These are phyloP conservation scores for Schizochytrium sp. DNA, from an alignment of 108 stramenopile species.

Conservation along the genomic window DNA sequence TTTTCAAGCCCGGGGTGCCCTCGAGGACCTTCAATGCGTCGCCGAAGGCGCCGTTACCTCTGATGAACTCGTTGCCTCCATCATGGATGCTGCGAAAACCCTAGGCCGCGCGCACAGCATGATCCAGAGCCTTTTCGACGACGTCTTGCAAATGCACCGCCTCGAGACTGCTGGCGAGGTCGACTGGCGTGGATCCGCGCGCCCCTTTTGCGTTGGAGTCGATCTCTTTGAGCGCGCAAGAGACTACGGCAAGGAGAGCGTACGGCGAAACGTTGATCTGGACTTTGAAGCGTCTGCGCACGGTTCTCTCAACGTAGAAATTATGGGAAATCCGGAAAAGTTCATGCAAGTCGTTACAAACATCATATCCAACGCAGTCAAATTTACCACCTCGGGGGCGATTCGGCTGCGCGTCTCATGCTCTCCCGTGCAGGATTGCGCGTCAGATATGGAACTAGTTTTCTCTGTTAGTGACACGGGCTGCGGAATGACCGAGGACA, in stretches of 20 bases:
- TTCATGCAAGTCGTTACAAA: constrained; percentile 56
- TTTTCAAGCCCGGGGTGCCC: background rate
- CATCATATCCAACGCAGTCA: constrained; percentile 54
- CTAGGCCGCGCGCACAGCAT: background rate
- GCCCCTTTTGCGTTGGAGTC: background rate
- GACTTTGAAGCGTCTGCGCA: background rate
- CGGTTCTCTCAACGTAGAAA: background rate
- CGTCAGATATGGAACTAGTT: background rate
- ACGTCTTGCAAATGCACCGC: background rate
- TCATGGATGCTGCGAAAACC: background rate
- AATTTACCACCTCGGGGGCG: constrained; percentile 42
- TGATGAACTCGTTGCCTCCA: background rate
- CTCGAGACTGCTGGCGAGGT: background rate
- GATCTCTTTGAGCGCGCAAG: background rate
- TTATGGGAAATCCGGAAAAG: background rate
- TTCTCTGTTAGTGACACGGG: constrained; percentile 34
- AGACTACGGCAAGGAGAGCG: background rate
- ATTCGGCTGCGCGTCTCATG: background rate
- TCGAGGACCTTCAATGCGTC: background rate
- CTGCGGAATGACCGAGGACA: constrained; percentile 24
- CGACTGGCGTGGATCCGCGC: background rate
- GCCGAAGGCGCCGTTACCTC: background rate
- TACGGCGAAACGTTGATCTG: background rate
- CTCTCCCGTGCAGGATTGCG: background rate
- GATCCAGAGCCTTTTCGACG: background rate